phyloP scores from a whole-genome alignment of 371 early-diverging fungal species.

The Syncephalastrum contaminatum region DNA sequence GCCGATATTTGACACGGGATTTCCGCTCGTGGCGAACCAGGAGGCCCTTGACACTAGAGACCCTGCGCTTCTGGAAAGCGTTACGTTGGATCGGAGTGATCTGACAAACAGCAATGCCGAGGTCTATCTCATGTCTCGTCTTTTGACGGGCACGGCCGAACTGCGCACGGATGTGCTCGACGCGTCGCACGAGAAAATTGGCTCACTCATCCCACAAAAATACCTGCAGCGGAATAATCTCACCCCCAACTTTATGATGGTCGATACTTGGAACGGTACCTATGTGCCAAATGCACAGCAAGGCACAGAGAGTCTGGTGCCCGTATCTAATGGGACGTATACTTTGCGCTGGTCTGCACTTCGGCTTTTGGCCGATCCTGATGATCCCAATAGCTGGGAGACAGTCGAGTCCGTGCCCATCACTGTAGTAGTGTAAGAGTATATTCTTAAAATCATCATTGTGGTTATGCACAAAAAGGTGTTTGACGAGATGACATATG shows the following conservation, averaged over 20 bases:
- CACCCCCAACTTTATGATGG: background rate
- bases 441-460: too few species aligned
- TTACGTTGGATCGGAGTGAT: background rate
- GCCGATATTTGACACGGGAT: slow-evolving; percentile 43
- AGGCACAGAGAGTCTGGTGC: background rate
- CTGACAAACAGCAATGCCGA: background rate
- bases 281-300: slow-evolving; percentile 9
- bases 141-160: slow-evolving; percentile 13
- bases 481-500: too few species aligned
- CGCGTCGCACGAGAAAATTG: slow-evolving; percentile 1
- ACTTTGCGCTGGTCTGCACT: slow-evolving; percentile 18
- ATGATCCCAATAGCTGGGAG: slow-evolving; percentile 18
- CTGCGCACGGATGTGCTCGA: slow-evolving; percentile 9
- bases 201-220: background rate
- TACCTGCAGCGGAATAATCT: slow-evolving; percentile 16
- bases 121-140: slow-evolving; percentile 4
- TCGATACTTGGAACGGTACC: slow-evolving; percentile 18
- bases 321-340: slow-evolving; percentile 9
- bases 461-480: too few species aligned
- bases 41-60: background rate
- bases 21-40: slow-evolving; percentile 12
- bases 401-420: slow-evolving; percentile 8
- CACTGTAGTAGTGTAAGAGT: slow-evolving; percentile 7
- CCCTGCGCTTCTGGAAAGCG: background rate
- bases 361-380: slow-evolving; percentile 14